Conservation (phyloP, 495 filamentous ascomycete species). For the Daldinia caldariorum region DNA sequence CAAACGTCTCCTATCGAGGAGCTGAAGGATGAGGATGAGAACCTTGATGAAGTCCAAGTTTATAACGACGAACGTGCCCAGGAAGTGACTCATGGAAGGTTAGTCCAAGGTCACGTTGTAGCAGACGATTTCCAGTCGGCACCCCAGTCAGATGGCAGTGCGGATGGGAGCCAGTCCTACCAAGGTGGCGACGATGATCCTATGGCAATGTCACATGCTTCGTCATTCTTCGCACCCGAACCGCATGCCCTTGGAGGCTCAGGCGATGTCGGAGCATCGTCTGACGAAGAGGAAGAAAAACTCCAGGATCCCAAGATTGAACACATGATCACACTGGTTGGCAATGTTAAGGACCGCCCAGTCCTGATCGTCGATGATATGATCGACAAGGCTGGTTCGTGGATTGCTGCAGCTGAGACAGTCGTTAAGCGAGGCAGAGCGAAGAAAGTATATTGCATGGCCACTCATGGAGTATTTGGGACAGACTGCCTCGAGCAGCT, state of each 20-base stretch:
- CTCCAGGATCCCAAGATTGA: constrained; percentile 78
- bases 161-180: constrained; percentile 48
- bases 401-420: constrained; percentile 98
- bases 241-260: constrained; percentile 81
- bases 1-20: constrained; percentile 53
- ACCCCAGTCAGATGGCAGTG: constrained; percentile 65
- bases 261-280: constrained; percentile 77
- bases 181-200: constrained; percentile 62
- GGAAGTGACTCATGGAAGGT: constrained; percentile 89
- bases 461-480: constrained; percentile 94
- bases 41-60: constrained; percentile 62
- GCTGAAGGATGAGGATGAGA: constrained; percentile 58
- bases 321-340: constrained; percentile 94
- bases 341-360: constrained; percentile 83
- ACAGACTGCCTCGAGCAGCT: constrained; percentile 89
- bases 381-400: constrained; percentile 96
- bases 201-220: constrained; percentile 65
- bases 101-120: constrained; percentile 96
- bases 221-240: constrained; percentile 64
- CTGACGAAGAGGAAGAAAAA: constrained; percentile 89
- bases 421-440: constrained; percentile 92
- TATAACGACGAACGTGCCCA: constrained; percentile 87
- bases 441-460: constrained; percentile 95
- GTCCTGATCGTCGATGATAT: constrained; percentile 98
- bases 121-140: constrained; percentile 91